Base-by-base conservation (phyloP, 106 monocot genomes). In the Platanthera guangdongensis region DNA sequence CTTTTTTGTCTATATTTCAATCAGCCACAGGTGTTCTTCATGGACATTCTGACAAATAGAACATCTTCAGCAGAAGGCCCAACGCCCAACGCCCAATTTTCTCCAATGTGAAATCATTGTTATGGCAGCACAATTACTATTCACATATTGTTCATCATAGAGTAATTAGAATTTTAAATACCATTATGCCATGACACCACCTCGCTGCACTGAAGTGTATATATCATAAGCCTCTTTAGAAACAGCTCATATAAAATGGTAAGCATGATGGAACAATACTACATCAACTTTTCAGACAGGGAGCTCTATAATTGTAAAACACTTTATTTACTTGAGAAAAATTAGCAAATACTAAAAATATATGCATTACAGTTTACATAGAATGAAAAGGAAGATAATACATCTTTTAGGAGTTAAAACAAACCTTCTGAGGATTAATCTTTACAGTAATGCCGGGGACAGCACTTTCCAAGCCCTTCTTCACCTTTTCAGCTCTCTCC, bases 371-470 rank as follows among this genome's bases (percentile, higher is more conserved):
- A 30, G 10, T 9, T 5, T 12, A 10, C 65, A 64, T 64, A 30
- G 30, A 60, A 65, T 65, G 39, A 65, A 65, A 65, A 39, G 18
- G 62, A 19, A 6, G 0, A 63, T 65, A 12, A 30, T 30, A 12
- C 25, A 60, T 60, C 59, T 60, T 10, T 8, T 30, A 32, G 32
- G 39, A 65, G 0, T 32, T 50, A 47, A 62, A 47, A 63, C 21
- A 75, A 69, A 95, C 95, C 90, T 95, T 95, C 14, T 86, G 85
- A 79, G 95, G 95, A 79, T 95, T 95, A 49, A 95, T 83, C 53
- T 80, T 51, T 25, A 95, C 95, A 70, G 81, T 50, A 28, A 88
- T 81, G n/a, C 74, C 86, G 47, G 90, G 78, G 8, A 90, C 48
- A 54, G 78, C 75, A 70, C 71, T 83, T 83, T 88, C 90, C 64